Percentiles rank a stretch among this genome's conserved stretches.
Conservation (phyloP, 257 asterid species). For the Dorcoceras hygrometricum region DNA sequence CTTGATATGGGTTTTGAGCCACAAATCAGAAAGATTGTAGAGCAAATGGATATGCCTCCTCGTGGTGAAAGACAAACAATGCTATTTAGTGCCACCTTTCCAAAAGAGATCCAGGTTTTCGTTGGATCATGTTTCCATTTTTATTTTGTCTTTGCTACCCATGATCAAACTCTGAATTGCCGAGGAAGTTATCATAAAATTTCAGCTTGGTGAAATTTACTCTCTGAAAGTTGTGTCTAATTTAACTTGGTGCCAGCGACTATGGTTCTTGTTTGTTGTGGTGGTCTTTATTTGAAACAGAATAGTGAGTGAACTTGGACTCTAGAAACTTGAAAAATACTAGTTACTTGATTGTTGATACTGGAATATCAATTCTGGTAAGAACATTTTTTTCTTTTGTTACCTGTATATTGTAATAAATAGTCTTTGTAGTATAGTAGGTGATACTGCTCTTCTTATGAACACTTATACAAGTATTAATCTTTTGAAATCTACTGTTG, state of each 20-base stretch:
- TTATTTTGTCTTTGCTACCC: slow-evolving; percentile 16
- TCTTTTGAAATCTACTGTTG: slow-evolving; percentile 20
- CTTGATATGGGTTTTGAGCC: slow-evolving; percentile 97
- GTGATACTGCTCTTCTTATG: not conserved
- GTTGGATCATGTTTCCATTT: slow-evolving; percentile 13
- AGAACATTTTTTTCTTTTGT: slow-evolving; percentile 1
- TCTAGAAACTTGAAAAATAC: not conserved
- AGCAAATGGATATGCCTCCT: slow-evolving; percentile 95
- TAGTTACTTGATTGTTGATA: not conserved
- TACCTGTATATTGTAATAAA: slow-evolving; percentile 5
- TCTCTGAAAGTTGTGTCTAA: not conserved
- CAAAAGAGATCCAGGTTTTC: slow-evolving; percentile 81
- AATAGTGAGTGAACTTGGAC: not conserved
- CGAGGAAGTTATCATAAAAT: not conserved
- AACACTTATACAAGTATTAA: slow-evolving; percentile 11
- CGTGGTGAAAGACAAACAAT: slow-evolving; percentile 85
- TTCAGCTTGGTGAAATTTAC: not conserved
- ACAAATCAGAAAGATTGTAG: slow-evolving; percentile 86
- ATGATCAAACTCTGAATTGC: not conserved
- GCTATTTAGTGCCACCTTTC: slow-evolving; percentile 93
- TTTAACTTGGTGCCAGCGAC: not conserved
- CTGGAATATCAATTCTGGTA: not conserved
- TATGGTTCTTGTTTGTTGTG: slow-evolving; percentile 12
- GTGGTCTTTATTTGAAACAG: not conserved
- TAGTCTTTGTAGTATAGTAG: slow-evolving; percentile 7